Conservation (phyloP, 352 stramenopile genomes). For the Phytophthora fragariae region DNA sequence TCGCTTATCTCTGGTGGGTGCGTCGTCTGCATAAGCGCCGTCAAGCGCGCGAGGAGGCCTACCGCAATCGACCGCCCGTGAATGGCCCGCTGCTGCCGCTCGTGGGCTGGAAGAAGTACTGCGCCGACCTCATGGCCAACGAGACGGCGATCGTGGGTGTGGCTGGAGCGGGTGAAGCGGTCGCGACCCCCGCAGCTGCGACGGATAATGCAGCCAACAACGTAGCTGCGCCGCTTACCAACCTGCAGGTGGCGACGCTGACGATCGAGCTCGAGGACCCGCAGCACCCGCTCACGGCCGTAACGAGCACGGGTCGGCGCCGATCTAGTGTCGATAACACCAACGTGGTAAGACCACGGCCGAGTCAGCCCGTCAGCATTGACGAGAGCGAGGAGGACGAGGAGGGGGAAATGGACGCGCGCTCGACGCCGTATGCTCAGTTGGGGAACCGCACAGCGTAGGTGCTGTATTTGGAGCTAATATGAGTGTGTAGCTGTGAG, state of each 20-base stretch:
- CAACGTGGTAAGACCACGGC: conserved; percentile 28
- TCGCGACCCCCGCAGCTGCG: conserved; percentile 8
- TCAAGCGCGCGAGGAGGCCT: conserved; percentile 13
- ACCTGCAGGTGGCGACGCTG: conserved; percentile 31
- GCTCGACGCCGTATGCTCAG: conserved; percentile 25
- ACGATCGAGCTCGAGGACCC: conserved; percentile 44
- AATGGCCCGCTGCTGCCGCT: conserved; percentile 39
- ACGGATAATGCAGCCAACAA: neutral
- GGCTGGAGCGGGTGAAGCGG: neutral
- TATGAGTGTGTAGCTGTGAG: conserved; percentile 30
- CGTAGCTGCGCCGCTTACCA: conserved; percentile 8
- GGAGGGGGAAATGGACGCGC: conserved; percentile 21
- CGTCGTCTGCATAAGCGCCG: conserved; percentile 12
- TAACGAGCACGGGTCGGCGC: conserved; percentile 36
- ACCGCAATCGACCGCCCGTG: conserved; percentile 19
- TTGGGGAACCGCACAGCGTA: conserved; percentile 25
- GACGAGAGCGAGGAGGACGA: conserved; percentile 18
- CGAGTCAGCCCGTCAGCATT: conserved; percentile 18
- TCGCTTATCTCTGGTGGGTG: conserved; percentile 32
- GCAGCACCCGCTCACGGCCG: conserved; percentile 37
- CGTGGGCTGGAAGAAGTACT: conserved; percentile 44
- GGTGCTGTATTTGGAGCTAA: conserved; percentile 25
- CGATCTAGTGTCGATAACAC: conserved; percentile 36
- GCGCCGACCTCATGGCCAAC: conserved; percentile 35
- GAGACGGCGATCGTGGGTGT: conserved; percentile 22